phyloP scores from a whole-genome alignment of 306 rosid species.

The Castanea sativa region DNA sequence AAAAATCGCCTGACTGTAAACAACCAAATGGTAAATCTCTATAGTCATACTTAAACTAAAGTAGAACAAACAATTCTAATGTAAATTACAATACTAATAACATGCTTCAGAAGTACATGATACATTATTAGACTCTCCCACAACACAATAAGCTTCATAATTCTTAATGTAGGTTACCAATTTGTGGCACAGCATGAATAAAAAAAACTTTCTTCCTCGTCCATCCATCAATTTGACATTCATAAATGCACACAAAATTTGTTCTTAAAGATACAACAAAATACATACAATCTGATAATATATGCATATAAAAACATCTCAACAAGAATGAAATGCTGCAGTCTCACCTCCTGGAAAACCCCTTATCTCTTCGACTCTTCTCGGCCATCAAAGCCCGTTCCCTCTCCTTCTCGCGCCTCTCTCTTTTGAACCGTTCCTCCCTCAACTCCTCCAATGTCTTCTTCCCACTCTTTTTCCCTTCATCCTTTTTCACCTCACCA shows the following conservation, averaged over 20 bases:
- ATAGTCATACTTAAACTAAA: background rate
- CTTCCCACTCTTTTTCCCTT: constrained; percentile 49
- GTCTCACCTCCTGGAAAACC: constrained; percentile 50
- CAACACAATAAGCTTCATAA: background rate
- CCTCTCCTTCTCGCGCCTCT: constrained; percentile 79
- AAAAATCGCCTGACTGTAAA: background rate
- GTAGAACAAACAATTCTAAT: background rate
- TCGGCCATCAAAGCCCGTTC: constrained; percentile 48
- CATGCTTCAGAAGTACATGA: no score
- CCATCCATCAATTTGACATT: background rate
- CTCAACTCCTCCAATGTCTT: constrained; percentile 82
- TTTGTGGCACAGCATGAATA: background rate
- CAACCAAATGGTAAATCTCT: background rate
- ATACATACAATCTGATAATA: background rate
- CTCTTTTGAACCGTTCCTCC: constrained; percentile 74
- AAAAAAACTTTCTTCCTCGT: background rate
- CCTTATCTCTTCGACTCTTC: constrained; percentile 32
- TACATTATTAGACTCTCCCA: background rate
- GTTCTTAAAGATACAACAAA: background rate
- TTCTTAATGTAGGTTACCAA: background rate
- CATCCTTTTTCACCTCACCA: constrained; percentile 25
- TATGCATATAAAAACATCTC: background rate
- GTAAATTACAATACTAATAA: background rate
- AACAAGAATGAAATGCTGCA: background rate
- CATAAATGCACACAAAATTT: background rate